Conservation (phyloP, 768 basidiomycete genomes). For the Boletus rufocinnamomeus region DNA sequence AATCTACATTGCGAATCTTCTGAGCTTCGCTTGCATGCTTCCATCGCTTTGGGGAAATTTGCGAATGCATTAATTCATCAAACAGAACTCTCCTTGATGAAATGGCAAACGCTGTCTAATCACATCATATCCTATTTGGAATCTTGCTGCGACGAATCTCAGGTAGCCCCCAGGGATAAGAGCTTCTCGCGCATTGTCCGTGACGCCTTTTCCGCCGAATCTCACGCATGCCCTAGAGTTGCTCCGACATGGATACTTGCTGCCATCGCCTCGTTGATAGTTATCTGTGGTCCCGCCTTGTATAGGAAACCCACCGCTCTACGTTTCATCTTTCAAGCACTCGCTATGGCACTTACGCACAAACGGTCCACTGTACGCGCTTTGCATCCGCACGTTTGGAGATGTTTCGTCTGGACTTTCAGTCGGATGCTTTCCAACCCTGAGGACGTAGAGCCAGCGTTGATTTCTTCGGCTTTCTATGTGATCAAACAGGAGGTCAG, state of each 20-base stretch:
- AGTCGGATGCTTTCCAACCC: conserved; percentile 37
- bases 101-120: conserved; percentile 30
- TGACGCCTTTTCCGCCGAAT: conserved; percentile 30
- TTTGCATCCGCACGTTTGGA: conserved; percentile 52
- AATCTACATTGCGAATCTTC: conserved; percentile 16
- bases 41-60: conserved; percentile 26
- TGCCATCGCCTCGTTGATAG: conserved; percentile 47
- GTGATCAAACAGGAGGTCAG: conserved; percentile 50
- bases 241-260: conserved; percentile 48
- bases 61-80: conserved; percentile 31
- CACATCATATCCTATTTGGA: conserved; percentile 31
- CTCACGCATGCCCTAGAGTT: conserved; percentile 19
- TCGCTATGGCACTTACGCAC: conserved; percentile 38
- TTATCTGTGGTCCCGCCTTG: conserved; percentile 46
- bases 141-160: conserved; percentile 14
- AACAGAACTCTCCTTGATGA: conserved; percentile 34
- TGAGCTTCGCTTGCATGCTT: conserved; percentile 25
- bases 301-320: conserved; percentile 43
- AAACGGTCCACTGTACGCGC: conserved; percentile 37
- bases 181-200: conserved; percentile 32
- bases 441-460: conserved; percentile 25
- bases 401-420: conserved; percentile 58
- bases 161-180: neutral
- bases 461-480: conserved; percentile 40
- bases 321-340: conserved; percentile 40